Evolutionary conservation across 2,329 filamentous ascomycete species (phyloP), one percentile per base, ranked within the genome.

Genomic region (Neoscytalidium dimidiatum): DNA sequence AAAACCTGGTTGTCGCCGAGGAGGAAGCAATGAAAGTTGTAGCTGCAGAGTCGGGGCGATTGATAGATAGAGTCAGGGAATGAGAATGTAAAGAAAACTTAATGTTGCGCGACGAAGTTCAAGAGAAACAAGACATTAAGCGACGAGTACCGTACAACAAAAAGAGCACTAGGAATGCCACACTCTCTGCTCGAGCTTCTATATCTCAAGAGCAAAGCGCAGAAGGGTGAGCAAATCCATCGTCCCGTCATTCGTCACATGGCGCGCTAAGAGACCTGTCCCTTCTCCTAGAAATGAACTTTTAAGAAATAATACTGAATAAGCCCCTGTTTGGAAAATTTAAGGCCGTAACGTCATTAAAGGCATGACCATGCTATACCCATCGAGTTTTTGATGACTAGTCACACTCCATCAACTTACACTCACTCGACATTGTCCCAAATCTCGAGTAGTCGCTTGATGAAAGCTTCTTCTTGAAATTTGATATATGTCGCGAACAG

Each of bases 311-410:
- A 13, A 46, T 60, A 19, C 56, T 6, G 26, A 62, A 38, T 51
- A 46, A 38, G 28, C 9, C 26, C 41, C 38, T 46, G 19, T 31
- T 48, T 62, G 29, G 58, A 51, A 26, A 38, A 51, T 17, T 56
- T 14, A 29, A 41, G 61, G 48, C 61, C 61, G 61, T 63, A 56
- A 63, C 48, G 35, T 63, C 61, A 38, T 63, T 9, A 63, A 63
- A 53, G 61, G 33, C 61, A 48, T 63, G 48, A 53, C 43, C 46
- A 21, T 33, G 17, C 35, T 19, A 38, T 44, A 33, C 17, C 4
- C 56, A 46, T 44, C 56, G n/a, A 14, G 29, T 21, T 7, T 33
- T 21, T 26, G 56, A 60, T 33, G 41, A 35, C 28, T 26, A 46
- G 19, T 11, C 41, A 44, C 43, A 29, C 41, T 21, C 41, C 56